Conservation (phyloP, 2,329 filamentous ascomycete species). For the Raffaelea albimanens region DNA sequence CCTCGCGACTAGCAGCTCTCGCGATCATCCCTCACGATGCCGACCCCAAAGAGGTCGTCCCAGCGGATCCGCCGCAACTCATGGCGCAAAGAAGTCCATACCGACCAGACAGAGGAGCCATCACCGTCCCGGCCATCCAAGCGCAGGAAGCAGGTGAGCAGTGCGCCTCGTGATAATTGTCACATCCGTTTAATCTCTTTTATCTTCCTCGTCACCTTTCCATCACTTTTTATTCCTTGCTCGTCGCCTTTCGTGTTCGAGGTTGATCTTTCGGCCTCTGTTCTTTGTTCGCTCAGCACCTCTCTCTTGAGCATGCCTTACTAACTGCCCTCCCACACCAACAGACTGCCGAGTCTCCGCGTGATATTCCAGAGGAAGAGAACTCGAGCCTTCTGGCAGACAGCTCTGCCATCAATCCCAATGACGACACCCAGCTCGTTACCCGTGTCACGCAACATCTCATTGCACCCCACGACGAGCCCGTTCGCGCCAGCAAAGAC, state of each 20-base stretch:
- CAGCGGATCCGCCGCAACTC: conserved; percentile 22
- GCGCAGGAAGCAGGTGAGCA: conserved; percentile 51
- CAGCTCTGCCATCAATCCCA: conserved; percentile 26
- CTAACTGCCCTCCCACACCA: neutral
- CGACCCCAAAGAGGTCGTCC: conserved; percentile 21
- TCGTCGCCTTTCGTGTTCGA: neutral
- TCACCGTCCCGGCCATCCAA: conserved; percentile 55
- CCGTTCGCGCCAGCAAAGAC: conserved; percentile 51
- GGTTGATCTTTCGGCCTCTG: no score
- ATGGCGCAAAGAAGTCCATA: conserved; percentile 19
- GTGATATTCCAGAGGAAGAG: conserved; percentile 36
- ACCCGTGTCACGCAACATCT: conserved; percentile 46
- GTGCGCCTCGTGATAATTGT: no score
- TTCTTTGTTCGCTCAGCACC: no score
- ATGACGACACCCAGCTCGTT: conserved; percentile 47
- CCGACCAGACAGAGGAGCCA: conserved; percentile 32
- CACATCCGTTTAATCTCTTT: no score
- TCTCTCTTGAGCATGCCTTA: no score
- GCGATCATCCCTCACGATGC: no score
- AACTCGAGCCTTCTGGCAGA: conserved; percentile 32
- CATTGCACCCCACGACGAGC: conserved; percentile 27
- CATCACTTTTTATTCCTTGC: neutral
- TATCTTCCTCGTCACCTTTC: conserved; percentile 4
- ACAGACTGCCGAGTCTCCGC: conserved; percentile 31
- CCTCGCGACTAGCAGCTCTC: no score